A percentile compares a stretch with the other conserved stretches of the same genome.
Conservation (phyloP, 1,139 yeast genomes). For the Suhomyces wounanorum region DNA sequence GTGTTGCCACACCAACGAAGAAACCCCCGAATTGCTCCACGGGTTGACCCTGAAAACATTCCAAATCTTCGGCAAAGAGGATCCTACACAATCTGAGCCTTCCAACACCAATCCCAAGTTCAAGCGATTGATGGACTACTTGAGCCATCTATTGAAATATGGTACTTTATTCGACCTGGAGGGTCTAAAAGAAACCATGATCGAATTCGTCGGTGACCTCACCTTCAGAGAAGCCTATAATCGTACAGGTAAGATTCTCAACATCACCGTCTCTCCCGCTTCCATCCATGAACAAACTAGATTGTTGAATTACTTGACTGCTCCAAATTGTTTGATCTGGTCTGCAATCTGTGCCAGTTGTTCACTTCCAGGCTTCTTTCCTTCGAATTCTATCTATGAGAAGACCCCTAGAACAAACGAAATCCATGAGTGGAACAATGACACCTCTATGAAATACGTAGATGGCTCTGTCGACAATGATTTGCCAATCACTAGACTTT, state of each 20-base stretch:
- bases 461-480: conserved; percentile 98
- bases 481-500: conserved; percentile 81
- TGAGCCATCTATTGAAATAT: conserved; percentile 62
- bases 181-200: conserved; percentile 73
- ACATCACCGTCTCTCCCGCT: conserved; percentile 56
- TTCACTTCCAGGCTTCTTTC: conserved; percentile 88
- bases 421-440: conserved; percentile 79
- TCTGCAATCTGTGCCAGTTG: conserved; percentile 98
- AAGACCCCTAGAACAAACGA: conserved; percentile 73
- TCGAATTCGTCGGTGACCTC: conserved; percentile 79
- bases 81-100: conserved; percentile 5
- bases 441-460: conserved; percentile 74
- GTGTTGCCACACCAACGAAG: conserved; percentile 79
- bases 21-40: conserved; percentile 57
- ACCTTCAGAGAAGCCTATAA: conserved; percentile 68
- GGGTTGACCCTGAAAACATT: conserved; percentile 60
- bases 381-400: conserved; percentile 82
- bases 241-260: conserved; percentile 58
- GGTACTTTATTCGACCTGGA: conserved; percentile 89
- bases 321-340: conserved; percentile 56
- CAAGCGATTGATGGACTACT: conserved; percentile 34
- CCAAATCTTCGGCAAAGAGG: conserved; percentile 54
- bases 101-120: conserved; percentile 31
- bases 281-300: conserved; percentile 64
- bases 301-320: conserved; percentile 48